phyloP scores from a whole-genome alignment of 345 rosid genomes.

The Pugionium cornutum region DNA sequence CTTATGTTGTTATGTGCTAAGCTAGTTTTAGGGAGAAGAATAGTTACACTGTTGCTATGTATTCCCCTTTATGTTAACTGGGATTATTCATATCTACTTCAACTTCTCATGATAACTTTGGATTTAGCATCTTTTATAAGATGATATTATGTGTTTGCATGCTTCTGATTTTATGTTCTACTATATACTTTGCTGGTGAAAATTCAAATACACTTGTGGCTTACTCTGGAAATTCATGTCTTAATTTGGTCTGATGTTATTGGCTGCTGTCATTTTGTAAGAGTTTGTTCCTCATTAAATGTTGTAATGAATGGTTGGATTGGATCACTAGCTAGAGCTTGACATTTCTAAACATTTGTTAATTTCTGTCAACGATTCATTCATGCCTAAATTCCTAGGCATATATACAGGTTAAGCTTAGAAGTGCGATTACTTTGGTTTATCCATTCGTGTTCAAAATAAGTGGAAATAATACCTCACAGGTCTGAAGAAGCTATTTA shows the following conservation, averaged over 20 bases:
- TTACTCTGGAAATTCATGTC: background rate
- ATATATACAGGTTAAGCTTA: background rate
- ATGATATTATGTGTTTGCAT: background rate
- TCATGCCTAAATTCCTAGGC: background rate
- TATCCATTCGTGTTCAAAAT: background rate
- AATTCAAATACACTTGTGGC: background rate
- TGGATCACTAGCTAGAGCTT: background rate
- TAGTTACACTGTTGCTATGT: background rate
- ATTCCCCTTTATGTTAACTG: slow-evolving; percentile 24
- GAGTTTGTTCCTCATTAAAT: slow-evolving; percentile 1
- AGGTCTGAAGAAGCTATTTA: slow-evolving; percentile 22
- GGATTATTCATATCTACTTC: slow-evolving; percentile 37
- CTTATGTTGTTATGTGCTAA: slow-evolving; percentile 30
- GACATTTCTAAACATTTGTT: background rate
- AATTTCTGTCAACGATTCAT: background rate
- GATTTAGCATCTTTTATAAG: slow-evolving; percentile 20
- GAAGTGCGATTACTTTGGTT: background rate
- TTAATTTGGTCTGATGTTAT: background rate
- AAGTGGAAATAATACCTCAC: background rate
- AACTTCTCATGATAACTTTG: slow-evolving; percentile 27
- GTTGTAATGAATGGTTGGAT: background rate
- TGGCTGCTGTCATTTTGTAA: slow-evolving; percentile 12
- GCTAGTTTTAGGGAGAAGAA: slow-evolving; percentile 32
- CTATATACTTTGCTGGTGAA: background rate
- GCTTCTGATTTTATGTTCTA: background rate